Base-by-base conservation (phyloP, 2,329 filamentous ascomycete species). In the Pseudogymnoascus sp. region DNA sequence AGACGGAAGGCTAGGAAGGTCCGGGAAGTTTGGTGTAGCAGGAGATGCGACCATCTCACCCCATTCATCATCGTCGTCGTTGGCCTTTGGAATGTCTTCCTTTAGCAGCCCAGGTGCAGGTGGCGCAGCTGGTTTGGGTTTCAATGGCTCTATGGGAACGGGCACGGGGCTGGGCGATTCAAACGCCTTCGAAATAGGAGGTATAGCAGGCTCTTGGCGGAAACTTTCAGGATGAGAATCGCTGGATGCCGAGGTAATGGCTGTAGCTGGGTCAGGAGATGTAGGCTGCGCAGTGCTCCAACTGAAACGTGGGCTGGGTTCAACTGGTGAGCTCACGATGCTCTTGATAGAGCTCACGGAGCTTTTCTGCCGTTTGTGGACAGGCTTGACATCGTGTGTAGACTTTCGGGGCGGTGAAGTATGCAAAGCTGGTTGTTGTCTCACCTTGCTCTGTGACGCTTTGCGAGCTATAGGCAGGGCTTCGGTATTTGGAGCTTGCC, bases 1-100 rank as follows among this genome's bases (percentile, higher is more conserved):
- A 7, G 49, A 33, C 11, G 49, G 49, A 22, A 55, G 16, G 8
- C 58, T 60, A 12, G 59, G 28, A 7, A 63, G 52, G 3, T 60
- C 25, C 22, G 66, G 62, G 9, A 64, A 35, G 19, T 60, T 60
- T 25, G 69, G 62, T n/a, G 64, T 62, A 23, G 62, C 55, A 22
- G 74, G 72, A 1, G 73, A 74, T 30, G 71, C 69, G 14, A 75
- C 68, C 73, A 75, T 74, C 61, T 75, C 73, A 5, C 74, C 74
- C 74, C 74, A 75, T 55, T 73, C 73, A 61, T 75, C 73, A 52
- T 71, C 69, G 4, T 69, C 70, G 25, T 72, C 69, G 8, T 64
- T 62, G 25, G 45, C 9, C 16, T 64, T 41, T n/a, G 49, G 60
- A 45, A 33, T 7, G 4, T 2, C 5, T 33, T 22, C 49, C 16